These are phyloP conservation scores for Coemansia javaensis DNA, from an alignment of 192 early-diverging fungal genomes.

Conservation along the genomic window DNA sequence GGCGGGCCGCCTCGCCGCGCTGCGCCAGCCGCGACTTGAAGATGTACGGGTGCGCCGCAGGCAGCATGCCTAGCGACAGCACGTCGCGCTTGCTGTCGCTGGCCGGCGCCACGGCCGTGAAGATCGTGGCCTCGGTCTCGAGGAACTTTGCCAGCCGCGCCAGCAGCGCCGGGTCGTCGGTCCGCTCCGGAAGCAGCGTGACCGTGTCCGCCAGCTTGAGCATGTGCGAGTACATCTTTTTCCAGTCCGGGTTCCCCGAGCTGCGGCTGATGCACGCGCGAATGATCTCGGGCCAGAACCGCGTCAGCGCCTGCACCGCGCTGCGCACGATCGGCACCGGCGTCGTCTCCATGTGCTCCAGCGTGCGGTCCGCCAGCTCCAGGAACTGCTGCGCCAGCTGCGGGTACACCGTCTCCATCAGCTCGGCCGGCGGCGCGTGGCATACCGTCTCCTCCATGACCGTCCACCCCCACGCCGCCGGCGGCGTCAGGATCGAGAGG, in stretches of 20 bases:
- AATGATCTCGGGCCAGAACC: slow-evolving; percentile 37
- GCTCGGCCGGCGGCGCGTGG: slow-evolving; percentile 8
- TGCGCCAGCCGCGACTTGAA: slow-evolving; percentile 9
- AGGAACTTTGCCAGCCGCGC: slow-evolving; percentile 43
- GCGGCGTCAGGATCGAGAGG: slow-evolving; percentile 36
- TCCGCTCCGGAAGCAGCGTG: slow-evolving; percentile 12
- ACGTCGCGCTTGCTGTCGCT: not conserved
- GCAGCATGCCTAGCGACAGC: slow-evolving; percentile 11
- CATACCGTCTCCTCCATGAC: slow-evolving; percentile 43
- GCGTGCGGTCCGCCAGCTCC: slow-evolving; percentile 17
- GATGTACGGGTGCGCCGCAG: slow-evolving; percentile 27
- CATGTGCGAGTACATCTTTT: slow-evolving; percentile 15
- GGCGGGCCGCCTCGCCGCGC: slow-evolving; percentile 29
- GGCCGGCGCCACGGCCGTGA: slow-evolving; percentile 1
- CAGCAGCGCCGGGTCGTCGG: slow-evolving; percentile 39
- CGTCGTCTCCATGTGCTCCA: slow-evolving; percentile 22
- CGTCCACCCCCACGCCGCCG: slow-evolving; percentile 48
- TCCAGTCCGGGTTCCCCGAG: slow-evolving; percentile 9
- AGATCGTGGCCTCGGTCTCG: slow-evolving; percentile 36
- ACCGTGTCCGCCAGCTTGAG: slow-evolving; percentile 10
- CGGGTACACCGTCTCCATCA: slow-evolving; percentile 25
- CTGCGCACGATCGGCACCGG: slow-evolving; percentile 37
- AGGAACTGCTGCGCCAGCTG: slow-evolving; percentile 20
- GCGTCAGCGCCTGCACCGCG: slow-evolving; percentile 33
- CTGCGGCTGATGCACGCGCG: slow-evolving; percentile 5